Evolutionary conservation across 2,329 filamentous ascomycete species (phyloP).

Genomic region (Penicillium sp.): DNA sequence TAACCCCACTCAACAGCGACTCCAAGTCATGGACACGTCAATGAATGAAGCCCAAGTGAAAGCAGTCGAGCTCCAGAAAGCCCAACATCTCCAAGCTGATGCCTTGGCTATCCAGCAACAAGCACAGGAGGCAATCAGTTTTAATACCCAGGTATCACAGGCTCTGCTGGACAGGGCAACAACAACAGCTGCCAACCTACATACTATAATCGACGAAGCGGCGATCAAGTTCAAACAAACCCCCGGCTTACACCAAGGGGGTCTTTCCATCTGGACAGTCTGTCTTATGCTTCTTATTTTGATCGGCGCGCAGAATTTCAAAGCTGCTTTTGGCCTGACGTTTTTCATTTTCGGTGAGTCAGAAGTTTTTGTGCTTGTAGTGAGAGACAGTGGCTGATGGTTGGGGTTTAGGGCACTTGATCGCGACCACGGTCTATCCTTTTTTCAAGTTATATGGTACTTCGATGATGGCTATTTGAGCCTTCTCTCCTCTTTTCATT

Average conservation of each 20-base stretch:
- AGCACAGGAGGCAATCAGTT: constrained; percentile 37
- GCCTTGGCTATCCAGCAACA: constrained; percentile 34
- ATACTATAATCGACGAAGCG: constrained; percentile 41
- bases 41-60: constrained; percentile 43
- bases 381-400: not conserved
- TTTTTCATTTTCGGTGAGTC: constrained; percentile 24
- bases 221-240: constrained; percentile 31
- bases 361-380: not conserved
- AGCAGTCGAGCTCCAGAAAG: constrained; percentile 40
- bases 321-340: constrained; percentile 30
- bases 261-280: constrained; percentile 34
- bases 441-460: constrained; percentile 22
- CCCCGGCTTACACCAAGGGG: constrained; percentile 26
- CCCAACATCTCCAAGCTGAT: constrained; percentile 45
- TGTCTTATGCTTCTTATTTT: constrained; percentile 35
- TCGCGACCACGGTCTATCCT: constrained; percentile 13
- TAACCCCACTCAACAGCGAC: constrained; percentile 41
- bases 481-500: too few species aligned
- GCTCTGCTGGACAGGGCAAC: constrained; percentile 41
- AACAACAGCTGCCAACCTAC: constrained; percentile 39
- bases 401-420: constrained; percentile 6
- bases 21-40: constrained; percentile 41
- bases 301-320: constrained; percentile 34
- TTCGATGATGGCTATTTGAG: constrained; percentile 12
- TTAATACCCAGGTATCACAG: constrained; percentile 37